Evolutionary conservation across 805 yeast genomes (phyloP).

Genomic region (Saccharomycopsis lassenensis): DNA sequence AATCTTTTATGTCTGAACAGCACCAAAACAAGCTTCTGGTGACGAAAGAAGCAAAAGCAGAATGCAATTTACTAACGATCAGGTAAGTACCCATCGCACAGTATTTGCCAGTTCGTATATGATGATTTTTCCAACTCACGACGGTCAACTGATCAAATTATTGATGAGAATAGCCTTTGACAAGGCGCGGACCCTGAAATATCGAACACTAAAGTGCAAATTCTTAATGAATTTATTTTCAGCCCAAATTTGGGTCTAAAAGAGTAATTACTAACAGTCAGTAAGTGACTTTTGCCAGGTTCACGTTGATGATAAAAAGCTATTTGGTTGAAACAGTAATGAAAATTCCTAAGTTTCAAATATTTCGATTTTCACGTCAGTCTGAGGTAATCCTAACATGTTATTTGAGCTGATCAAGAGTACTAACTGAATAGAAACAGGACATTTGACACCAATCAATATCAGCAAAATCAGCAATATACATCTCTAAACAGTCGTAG

Average conservation of each 20-base stretch:
- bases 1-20: conserved; percentile 25
- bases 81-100: neutral
- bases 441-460: too few relatives aligned
- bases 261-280: too few relatives aligned
- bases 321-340: conserved; percentile 20
- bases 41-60: neutral
- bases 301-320: conserved; percentile 18
- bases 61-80: neutral
- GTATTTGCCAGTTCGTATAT: conserved; percentile 27
- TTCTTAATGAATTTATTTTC: too few relatives aligned
- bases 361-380: conserved; percentile 20
- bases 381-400: too few relatives aligned
- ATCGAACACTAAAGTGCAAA: too few relatives aligned
- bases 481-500: too few relatives aligned
- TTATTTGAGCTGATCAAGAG: too few relatives aligned
- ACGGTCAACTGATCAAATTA: conserved; percentile 54
- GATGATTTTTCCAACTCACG: conserved; percentile 58
- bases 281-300: too few relatives aligned
- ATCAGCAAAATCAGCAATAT: too few relatives aligned
- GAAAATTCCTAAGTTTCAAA: conserved; percentile 1
- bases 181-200: conserved; percentile 56
- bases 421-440: too few relatives aligned
- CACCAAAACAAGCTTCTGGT: conserved; percentile 13
- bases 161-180: conserved; percentile 78
- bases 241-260: too few relatives aligned